phyloP scores from a whole-genome alignment of 305 asterid genomes.

The Petunia hybrid region DNA sequence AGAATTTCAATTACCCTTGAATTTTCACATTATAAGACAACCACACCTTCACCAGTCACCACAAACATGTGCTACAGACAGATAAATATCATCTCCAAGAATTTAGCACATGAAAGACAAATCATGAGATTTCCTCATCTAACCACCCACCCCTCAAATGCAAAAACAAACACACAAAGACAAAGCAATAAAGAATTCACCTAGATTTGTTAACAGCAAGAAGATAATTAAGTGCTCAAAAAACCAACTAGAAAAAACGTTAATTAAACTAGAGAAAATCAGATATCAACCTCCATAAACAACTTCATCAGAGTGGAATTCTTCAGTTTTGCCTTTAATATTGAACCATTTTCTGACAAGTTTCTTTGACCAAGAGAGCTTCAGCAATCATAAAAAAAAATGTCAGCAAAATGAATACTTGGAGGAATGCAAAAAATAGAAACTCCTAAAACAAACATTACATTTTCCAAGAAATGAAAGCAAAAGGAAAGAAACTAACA shows the following conservation, averaged over 20 bases:
- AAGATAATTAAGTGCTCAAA: constrained; percentile 6
- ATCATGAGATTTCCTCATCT: constrained; percentile 43
- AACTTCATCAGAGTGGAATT: constrained; percentile 69
- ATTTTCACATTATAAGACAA: background rate
- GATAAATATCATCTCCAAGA: constrained; percentile 23
- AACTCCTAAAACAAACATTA: constrained; percentile 20
- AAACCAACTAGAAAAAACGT: constrained; percentile 9
- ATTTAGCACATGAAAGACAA: constrained; percentile 47
- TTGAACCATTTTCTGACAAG: constrained; percentile 90
- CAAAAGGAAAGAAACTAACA: constrained; percentile 26
- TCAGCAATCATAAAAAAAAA: constrained; percentile 44
- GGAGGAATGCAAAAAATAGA: constrained; percentile 29
- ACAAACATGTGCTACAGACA: constrained; percentile 14
- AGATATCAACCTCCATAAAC: constrained; percentile 66
- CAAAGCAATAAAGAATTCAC: background rate
- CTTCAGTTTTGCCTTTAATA: constrained; percentile 78
- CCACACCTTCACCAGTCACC: constrained; percentile 1
- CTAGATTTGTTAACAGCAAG: constrained; percentile 11
- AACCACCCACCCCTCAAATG: constrained; percentile 2
- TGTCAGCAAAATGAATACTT: constrained; percentile 47
- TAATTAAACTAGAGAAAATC: constrained; percentile 30
- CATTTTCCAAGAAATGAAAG: constrained; percentile 28
- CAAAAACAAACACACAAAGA: constrained; percentile 28
- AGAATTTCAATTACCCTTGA: background rate
- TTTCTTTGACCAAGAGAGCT: constrained; percentile 96